phyloP scores from a whole-genome alignment of 768 basidiomycete genomes.

The Boletus pseudo-olivaceus region DNA sequence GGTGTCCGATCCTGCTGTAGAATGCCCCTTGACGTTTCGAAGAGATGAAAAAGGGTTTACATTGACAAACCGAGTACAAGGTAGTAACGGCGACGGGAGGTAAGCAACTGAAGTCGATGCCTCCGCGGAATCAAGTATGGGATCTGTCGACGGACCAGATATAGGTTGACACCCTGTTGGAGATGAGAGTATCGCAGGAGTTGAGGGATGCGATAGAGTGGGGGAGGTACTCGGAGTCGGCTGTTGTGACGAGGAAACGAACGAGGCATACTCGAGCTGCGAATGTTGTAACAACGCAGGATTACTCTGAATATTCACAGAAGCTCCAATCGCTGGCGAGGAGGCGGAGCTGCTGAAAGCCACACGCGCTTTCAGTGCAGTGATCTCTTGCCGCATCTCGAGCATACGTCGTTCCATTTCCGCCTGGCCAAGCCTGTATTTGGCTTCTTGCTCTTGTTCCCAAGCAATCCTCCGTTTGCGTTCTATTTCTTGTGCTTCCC shows the following conservation, averaged over 20 bases:
- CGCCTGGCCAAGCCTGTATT: slow-evolving; percentile 48
- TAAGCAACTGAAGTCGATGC: slow-evolving; percentile 1
- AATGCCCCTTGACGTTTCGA: slow-evolving; percentile 28
- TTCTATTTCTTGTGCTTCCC: slow-evolving; percentile 60
- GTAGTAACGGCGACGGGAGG: slow-evolving; percentile 17
- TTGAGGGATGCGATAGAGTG: slow-evolving; percentile 27
- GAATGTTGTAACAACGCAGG: slow-evolving; percentile 1
- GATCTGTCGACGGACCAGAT: slow-evolving; percentile 7
- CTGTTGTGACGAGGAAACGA: slow-evolving; percentile 20
- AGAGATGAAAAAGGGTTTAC: slow-evolving; percentile 10
- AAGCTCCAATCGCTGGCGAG: slow-evolving; percentile 1
- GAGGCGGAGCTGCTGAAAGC: slow-evolving; percentile 18
- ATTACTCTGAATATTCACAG: slow-evolving; percentile 1
- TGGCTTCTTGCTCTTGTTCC: slow-evolving; percentile 70
- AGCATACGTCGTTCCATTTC: slow-evolving; percentile 57
- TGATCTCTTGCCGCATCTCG: slow-evolving; percentile 53
- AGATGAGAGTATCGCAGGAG: slow-evolving; percentile 23
- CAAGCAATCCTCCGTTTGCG: slow-evolving; percentile 55
- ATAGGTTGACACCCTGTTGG: slow-evolving; percentile 11
- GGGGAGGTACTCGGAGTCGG: slow-evolving; percentile 31
- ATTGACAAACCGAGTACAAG: slow-evolving; percentile 20
- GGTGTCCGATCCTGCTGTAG: slow-evolving; percentile 32
- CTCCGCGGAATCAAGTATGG: background rate
- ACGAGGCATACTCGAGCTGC: slow-evolving; percentile 5
- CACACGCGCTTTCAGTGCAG: slow-evolving; percentile 41